Evolutionary conservation across 2,329 filamentous ascomycete species (phyloP), one percentile per base, ranked within the genome.

Genomic region (Microcera coccophila): DNA sequence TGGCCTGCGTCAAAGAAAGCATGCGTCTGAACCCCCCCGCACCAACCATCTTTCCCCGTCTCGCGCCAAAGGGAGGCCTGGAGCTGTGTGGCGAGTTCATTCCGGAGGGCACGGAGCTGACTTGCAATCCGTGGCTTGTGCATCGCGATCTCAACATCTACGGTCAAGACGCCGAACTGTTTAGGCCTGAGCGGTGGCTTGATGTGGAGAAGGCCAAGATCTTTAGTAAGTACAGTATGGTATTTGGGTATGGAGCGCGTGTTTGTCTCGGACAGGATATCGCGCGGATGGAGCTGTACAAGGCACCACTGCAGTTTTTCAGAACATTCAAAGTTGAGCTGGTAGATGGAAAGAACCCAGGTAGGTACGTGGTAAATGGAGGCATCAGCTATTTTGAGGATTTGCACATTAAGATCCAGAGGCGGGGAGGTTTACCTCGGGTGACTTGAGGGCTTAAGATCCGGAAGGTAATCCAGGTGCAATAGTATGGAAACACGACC

Each of bases 1-100:
- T 78, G 45, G 75, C 74, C 1, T 68, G 72, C 3, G 70, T 79
- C 29, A 76, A 76, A 39, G 76, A 79, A 53, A 70, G 71, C 0
- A 56, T 79, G 15, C 68, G 77, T 12, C 59, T 79, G 16, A 71
- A 76, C 38, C 66, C 75, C 1, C 69, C 73, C 0, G 67, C 68
- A 0, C 74, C 72, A 4, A 57, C 78, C 10, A 69, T 73, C 3
- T 57, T 78, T n/a, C 71, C 71, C 54, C 66, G 76, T 4, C 62
- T 68, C 1, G 73, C 77, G 0, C 72, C 74, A 0, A 42, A 62
- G 3, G 67, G 63, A 0, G 75, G 76, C 0, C 61, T 63, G 0
- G 62, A 65, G 5, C 62, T 79, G 5, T 62, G 62, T 2, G 63
- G 60, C 0, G 18, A 47, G 1, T 61, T 58, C 21, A 57, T 67